Evolutionary conservation across 2,329 filamentous ascomycete genomes (phyloP).

Genomic region (Penicillium sp.): DNA sequence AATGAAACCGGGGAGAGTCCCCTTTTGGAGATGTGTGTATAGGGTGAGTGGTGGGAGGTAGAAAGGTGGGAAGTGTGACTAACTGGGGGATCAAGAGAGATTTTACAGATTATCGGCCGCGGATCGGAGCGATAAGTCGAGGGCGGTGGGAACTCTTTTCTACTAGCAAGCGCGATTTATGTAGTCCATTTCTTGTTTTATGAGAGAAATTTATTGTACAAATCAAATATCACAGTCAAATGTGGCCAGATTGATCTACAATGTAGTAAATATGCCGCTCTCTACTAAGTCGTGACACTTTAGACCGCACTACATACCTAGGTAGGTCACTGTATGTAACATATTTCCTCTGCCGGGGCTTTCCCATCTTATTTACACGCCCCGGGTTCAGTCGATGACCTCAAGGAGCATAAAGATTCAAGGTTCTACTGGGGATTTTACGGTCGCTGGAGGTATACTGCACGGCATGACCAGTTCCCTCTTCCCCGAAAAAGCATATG

Average conservation of each 20-base stretch:
- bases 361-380: too few species aligned
- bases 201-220: slow-evolving; percentile 1
- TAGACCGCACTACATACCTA: not conserved
- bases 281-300: not conserved
- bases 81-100: slow-evolving; percentile 17
- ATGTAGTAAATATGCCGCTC: not conserved
- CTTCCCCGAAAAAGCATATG: too few species aligned
- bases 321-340: too few species aligned
- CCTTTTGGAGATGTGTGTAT: slow-evolving; percentile 5
- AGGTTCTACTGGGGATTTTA: too few species aligned
- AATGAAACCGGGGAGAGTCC: slow-evolving; percentile 12
- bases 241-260: not conserved
- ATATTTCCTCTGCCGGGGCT: too few species aligned
- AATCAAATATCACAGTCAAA: slow-evolving; percentile 2
- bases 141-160: slow-evolving; percentile 13
- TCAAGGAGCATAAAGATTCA: too few species aligned
- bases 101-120: slow-evolving; percentile 23
- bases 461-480: too few species aligned
- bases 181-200: slow-evolving; percentile 1
- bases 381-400: too few species aligned
- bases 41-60: slow-evolving; percentile 6
- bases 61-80: slow-evolving; percentile 16
- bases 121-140: slow-evolving; percentile 22
- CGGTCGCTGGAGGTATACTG: too few species aligned
- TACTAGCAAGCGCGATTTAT: slow-evolving; percentile 19